Conservation (phyloP, 208 protist species). For the Leishmania major region DNA sequence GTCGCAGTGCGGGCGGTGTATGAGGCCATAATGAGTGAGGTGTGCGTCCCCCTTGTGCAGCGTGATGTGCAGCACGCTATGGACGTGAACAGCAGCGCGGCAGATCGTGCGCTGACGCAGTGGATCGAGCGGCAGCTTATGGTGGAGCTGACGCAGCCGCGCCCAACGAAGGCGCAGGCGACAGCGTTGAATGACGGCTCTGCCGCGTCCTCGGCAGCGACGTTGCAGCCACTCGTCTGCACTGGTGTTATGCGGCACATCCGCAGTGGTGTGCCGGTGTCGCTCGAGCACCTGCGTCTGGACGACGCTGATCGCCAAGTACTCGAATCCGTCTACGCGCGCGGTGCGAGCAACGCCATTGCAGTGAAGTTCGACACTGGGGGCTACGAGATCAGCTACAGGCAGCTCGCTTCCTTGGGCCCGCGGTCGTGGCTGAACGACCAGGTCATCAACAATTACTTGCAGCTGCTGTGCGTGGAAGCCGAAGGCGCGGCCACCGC, state of each 20-base stretch:
- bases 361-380: constrained; percentile 36
- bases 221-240: constrained; percentile 6
- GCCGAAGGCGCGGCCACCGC: neutral
- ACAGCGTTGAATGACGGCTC: neutral
- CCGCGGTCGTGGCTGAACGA: constrained; percentile 75
- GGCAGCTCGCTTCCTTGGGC: constrained; percentile 57
- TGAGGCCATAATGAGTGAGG: constrained; percentile 35
- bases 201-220: neutral
- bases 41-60: constrained; percentile 30
- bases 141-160: constrained; percentile 7
- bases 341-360: constrained; percentile 26
- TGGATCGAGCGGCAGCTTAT: constrained; percentile 41
- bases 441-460: constrained; percentile 86
- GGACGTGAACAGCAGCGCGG: constrained; percentile 11
- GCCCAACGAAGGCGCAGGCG: neutral
- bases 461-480: constrained; percentile 63
- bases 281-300: constrained; percentile 29
- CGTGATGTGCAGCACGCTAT: constrained; percentile 23
- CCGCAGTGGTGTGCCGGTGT: constrained; percentile 29
- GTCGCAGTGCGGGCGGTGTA: constrained; percentile 44
- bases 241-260: constrained; percentile 55
- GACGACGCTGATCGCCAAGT: constrained; percentile 44
- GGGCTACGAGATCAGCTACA: constrained; percentile 57
- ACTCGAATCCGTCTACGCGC: constrained; percentile 24
- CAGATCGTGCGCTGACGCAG: constrained; percentile 43